phyloP scores from a whole-genome alignment of 2,329 filamentous ascomycete genomes.

The Venturia oleaginea region DNA sequence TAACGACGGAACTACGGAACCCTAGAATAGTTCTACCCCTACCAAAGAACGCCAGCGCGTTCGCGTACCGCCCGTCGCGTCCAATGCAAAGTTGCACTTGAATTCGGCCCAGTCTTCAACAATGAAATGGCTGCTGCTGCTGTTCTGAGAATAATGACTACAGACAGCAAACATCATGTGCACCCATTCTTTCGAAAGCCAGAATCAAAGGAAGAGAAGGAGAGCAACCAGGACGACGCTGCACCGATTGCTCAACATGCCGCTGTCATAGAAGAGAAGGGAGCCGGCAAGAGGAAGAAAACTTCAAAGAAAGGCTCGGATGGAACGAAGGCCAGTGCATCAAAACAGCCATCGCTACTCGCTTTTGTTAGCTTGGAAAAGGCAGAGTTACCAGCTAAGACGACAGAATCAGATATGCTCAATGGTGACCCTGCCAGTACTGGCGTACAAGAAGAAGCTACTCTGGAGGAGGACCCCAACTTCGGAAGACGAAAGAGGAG shows the following conservation, averaged over 20 bases:
- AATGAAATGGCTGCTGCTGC: slow-evolving; percentile 28
- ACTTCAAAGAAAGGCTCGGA: neutral
- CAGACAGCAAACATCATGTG: slow-evolving; percentile 25
- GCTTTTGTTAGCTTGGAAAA: neutral
- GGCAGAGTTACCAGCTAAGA: neutral
- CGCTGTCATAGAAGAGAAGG: neutral
- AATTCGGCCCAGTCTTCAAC: neutral
- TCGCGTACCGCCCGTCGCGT: neutral
- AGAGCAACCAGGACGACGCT: neutral
- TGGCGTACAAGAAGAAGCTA: neutral
- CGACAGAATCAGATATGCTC: neutral
- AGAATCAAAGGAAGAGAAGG: neutral
- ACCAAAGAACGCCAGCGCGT: neutral
- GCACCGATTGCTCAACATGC: neutral
- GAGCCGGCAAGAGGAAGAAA: neutral
- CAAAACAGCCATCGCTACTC: neutral
- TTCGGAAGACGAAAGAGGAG: slow-evolving; percentile 8
- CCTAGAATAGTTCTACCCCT: too few species aligned
- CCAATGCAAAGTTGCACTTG: neutral
- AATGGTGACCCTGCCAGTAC: neutral
- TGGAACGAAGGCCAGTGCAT: neutral
- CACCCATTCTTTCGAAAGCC: slow-evolving; percentile 29
- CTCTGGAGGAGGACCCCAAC: slow-evolving; percentile 7
- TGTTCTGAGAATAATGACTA: slow-evolving; percentile 29
- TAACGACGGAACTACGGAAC: too few species aligned